A percentile compares a stretch with the other conserved stretches of the same genome.
Evolutionary conservation across 495 filamentous ascomycete species (phyloP).

Genomic region (Wilcoxina mikolae): DNA sequence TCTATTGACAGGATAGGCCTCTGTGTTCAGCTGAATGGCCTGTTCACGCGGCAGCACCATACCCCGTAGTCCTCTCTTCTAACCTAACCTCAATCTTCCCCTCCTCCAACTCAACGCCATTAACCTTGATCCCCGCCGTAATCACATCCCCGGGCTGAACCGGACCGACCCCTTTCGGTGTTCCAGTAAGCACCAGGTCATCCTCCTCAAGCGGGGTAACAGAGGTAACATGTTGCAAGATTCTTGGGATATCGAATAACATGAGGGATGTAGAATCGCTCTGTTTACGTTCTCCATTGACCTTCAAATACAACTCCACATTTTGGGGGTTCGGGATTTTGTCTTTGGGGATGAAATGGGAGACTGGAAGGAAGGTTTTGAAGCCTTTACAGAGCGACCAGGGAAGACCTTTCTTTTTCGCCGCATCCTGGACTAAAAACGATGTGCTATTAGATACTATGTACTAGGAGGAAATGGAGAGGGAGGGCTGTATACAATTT

Average conservation of each 20-base stretch:
- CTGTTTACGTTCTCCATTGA: conserved; percentile 62
- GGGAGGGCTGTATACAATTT: conserved; percentile 20
- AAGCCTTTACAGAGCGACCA: conserved; percentile 95
- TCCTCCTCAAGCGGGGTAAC: conserved; percentile 91
- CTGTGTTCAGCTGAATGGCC: no score
- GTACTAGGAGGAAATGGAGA: neutral
- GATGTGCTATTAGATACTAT: neutral
- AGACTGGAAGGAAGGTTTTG: conserved; percentile 87
- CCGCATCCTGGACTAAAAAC: conserved; percentile 55
- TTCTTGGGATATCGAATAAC: conserved; percentile 76
- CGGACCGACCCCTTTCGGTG: conserved; percentile 85
- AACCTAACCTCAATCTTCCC: conserved; percentile 72
- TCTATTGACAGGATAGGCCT: no score
- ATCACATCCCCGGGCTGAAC: conserved; percentile 80
- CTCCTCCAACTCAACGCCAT: conserved; percentile 74
- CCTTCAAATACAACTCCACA: conserved; percentile 64
- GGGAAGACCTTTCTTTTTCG: conserved; percentile 91
- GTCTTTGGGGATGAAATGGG: conserved; percentile 57
- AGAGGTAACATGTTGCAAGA: conserved; percentile 75
- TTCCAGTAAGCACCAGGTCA: conserved; percentile 86
- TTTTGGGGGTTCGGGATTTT: conserved; percentile 75
- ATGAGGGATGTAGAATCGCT: conserved; percentile 78
- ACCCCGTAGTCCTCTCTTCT: conserved; percentile 45
- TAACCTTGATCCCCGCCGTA: conserved; percentile 65
- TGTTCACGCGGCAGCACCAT: conserved; percentile 20